Percentiles rank a stretch among this genome's conserved stretches.
These are phyloP conservation scores for Medicago ruthenica DNA, from an alignment of 306 rosid genomes.

Conservation along the genomic window DNA sequence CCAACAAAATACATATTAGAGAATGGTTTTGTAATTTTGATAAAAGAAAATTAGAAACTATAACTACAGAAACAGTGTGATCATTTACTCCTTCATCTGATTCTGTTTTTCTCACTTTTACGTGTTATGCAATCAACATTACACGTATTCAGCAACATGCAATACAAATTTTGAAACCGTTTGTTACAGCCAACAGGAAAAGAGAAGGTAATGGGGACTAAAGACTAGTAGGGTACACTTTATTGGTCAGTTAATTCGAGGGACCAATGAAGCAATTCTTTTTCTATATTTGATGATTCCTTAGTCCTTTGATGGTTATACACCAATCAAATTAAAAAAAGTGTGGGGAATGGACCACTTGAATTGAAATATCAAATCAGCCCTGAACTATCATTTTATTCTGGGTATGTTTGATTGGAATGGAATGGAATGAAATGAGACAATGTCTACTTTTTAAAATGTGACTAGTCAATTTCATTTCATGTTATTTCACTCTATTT, in stretches of 20 bases:
- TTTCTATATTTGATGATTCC: neutral
- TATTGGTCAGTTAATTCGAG: neutral
- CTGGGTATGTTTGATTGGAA: neutral
- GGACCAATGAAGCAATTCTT: neutral
- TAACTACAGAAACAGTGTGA: neutral
- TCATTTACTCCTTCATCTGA: neutral
- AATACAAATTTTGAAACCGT: slow-evolving; percentile 1
- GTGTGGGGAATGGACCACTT: neutral
- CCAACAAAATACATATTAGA: too few species aligned
- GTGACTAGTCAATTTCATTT: too few species aligned
- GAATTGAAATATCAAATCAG: slow-evolving; percentile 9
- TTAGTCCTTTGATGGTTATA: neutral
- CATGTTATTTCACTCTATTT: neutral
- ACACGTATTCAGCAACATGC: slow-evolving; percentile 48
- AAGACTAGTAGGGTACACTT: neutral
- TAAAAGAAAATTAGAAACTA: too few species aligned
- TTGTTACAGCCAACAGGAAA: neutral
- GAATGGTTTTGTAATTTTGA: neutral
- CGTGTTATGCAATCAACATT: slow-evolving; percentile 34
- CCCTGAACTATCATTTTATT: neutral
- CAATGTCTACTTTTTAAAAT: too few species aligned
- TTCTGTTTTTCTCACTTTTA: slow-evolving; percentile 34
- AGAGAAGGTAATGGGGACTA: neutral
- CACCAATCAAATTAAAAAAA: neutral
- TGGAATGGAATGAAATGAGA: neutral